Conservation (phyloP, 2,329 filamentous ascomycete species). For the Eutypella sp. region DNA sequence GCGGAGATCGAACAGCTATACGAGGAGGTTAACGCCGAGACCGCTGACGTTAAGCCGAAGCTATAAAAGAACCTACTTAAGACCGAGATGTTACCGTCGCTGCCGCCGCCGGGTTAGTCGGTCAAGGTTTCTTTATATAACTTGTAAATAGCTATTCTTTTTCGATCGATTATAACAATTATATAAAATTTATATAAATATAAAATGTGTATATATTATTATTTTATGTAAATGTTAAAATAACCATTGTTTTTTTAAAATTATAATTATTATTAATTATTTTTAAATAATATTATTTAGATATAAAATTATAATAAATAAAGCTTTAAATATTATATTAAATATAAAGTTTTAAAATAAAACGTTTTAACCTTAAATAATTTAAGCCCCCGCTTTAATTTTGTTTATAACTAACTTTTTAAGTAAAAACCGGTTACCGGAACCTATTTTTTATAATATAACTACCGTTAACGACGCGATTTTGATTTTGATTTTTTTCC, state of each 20-base stretch:
- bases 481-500: no score
- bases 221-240: not conserved
- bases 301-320: constrained; percentile 1
- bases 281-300: not conserved
- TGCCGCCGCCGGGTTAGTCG: no score
- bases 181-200: constrained; percentile 6
- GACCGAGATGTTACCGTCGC: not conserved
- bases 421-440: no score
- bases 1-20: constrained; percentile 53
- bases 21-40: constrained; percentile 42
- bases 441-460: no score
- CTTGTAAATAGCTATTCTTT: no score
- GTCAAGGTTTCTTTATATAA: no score
- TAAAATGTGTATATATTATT: constrained; percentile 5
- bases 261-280: no score
- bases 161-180: constrained; percentile 5
- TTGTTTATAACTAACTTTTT: no score
- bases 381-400: no score
- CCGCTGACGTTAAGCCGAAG: constrained; percentile 36
- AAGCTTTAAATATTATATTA: constrained; percentile 1
- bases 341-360: not conserved
- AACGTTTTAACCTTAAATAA: no score
- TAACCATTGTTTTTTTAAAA: constrained; percentile 3
- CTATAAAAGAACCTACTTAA: constrained; percentile 30
- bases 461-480: no score